These are phyloP conservation scores for Sparassis latifolia DNA, from an alignment of 1,284 basidiomycete genomes.

Conservation along the genomic window DNA sequence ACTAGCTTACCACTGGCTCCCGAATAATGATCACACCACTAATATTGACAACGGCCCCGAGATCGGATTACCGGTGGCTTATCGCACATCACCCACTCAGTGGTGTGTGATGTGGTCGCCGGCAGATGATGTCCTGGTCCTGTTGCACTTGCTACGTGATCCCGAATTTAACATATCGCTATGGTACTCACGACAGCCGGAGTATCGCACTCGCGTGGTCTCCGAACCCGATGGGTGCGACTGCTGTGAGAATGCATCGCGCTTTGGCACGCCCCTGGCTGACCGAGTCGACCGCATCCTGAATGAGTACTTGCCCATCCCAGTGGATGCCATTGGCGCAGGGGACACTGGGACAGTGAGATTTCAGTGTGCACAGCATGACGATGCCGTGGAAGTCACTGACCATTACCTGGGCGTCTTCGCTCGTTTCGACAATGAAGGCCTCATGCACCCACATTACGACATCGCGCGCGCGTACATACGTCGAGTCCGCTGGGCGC, in stretches of 20 bases:
- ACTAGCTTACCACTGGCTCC: background rate
- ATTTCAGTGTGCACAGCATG: background rate
- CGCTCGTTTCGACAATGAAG: background rate
- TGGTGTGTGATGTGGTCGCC: background rate
- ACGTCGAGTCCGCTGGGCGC: background rate
- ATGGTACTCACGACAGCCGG: background rate
- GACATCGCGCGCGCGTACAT: background rate
- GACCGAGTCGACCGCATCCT: background rate
- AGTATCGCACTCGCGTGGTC: too few species aligned
- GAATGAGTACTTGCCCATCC: background rate
- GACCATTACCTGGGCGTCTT: conserved; percentile 1
- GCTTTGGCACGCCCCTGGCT: background rate
- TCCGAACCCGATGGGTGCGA: background rate
- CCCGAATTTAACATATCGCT: background rate
- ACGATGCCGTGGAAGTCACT: background rate
- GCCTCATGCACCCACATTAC: conserved; percentile 8
- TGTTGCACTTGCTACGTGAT: background rate
- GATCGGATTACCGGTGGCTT: background rate
- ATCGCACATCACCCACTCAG: background rate
- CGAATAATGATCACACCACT: background rate
- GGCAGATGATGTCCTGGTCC: background rate
- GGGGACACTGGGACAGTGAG: background rate
- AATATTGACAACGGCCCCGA: background rate
- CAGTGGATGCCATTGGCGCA: background rate
- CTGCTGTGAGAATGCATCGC: background rate